Base-by-base conservation (phyloP, 352 stramenopile species). In the Phytophthora agathidicida region DNA sequence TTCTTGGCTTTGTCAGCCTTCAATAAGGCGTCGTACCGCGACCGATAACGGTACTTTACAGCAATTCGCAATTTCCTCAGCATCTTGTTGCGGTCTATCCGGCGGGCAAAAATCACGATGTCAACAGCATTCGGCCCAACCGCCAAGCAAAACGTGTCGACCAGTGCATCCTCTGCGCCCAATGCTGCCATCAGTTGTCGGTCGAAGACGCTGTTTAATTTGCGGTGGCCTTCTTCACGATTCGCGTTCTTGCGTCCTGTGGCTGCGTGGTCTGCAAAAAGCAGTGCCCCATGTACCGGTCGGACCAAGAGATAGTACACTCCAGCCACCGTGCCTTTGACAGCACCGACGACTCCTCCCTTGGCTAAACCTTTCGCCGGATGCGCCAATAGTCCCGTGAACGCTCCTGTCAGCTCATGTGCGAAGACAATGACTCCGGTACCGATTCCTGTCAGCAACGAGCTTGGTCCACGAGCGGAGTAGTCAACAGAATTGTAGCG, bases 371-470 rank as follows among this genome's bases (percentile, higher is more conserved):
- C 60, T 58, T 75, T 69, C 7, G 44, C 57, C 35, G 66, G 66
- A 16, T 73, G 61, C 1, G 65, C 22, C 13, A 87, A 51, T 9
- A 87, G 44, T 17, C 75, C 75, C 19, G 71, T 80, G 17, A 87
- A 59, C 1, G 51, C 75, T 33, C 68, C 61, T n/a, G 64, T 59
- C 14, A 86, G n/a, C 26, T 85, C 75, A 27, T 88, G 39, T 7
- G 53, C 26, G 23, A 63, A 51, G 37, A 65, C 33, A 16, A 58
- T 33, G 49, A 60, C 36, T 3, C 53, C 60, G 7, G 49, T 55
- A 30, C 30, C 59, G 0, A 69, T 41, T 31, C 60, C 60, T 41
- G 54, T 55, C 19, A 71, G n/a, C 33, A 71, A 45, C 13, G 57
- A 67, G 50, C 35, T 53, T 26, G 78, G 77, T 11, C 65, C 61